Percentiles rank a stretch among this genome's conserved stretches.
Conservation (phyloP, 169 alveolate genomes). For the Eimeria praecox region DNA sequence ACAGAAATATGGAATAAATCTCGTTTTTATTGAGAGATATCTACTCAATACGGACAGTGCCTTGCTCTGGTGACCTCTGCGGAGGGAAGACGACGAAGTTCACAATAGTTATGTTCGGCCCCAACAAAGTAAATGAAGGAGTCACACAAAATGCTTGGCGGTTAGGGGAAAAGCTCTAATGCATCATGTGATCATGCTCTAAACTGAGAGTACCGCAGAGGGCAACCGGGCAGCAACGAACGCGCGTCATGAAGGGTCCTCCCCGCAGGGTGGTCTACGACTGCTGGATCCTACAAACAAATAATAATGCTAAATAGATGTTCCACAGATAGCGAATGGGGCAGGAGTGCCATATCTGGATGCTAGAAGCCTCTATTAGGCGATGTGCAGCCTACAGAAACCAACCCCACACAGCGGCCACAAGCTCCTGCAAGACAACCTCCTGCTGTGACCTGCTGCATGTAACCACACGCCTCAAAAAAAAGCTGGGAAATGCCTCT, state of each 20-base stretch:
- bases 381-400: background rate
- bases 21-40: background rate
- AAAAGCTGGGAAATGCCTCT: background rate
- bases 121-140: background rate
- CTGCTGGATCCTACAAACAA: background rate
- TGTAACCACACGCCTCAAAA: background rate
- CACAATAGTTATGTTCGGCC: too few relatives aligned
- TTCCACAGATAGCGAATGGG: background rate
- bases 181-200: background rate
- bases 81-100: background rate
- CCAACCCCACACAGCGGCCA: background rate
- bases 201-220: background rate
- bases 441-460: background rate
- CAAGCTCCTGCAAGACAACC: background rate
- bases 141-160: background rate
- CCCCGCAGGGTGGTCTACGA: background rate
- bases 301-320: background rate
- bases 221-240: background rate
- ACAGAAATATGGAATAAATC: background rate
- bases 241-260: background rate
- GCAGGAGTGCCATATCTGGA: background rate
- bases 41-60: background rate
- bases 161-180: background rate
- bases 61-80: background rate
- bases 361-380: background rate